phyloP scores from a whole-genome alignment of 345 rosid genomes.

The Eucalyptus erythrocorys region DNA sequence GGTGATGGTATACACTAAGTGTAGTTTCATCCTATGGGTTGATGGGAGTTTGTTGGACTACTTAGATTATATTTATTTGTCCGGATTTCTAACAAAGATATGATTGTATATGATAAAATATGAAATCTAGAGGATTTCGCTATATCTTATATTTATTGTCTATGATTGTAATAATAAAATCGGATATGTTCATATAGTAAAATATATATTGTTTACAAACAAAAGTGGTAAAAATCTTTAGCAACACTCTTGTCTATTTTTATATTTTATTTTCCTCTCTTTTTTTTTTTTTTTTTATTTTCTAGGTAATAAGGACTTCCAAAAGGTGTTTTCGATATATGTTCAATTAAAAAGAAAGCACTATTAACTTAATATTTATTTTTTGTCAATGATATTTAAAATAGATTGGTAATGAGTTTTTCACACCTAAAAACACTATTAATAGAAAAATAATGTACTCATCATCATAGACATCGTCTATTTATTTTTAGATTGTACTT shows the following conservation, averaged over 20 bases:
- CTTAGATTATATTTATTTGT: rapidly evolving
- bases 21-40: no score
- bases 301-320: neutral
- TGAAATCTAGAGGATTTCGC: rapidly evolving
- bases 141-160: rapidly evolving
- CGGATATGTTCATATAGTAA: rapidly evolving
- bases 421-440: neutral
- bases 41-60: no score
- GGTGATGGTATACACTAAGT: no score
- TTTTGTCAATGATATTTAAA: neutral
- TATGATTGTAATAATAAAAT: no score
- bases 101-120: no score
- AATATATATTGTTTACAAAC: no score
- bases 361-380: no score
- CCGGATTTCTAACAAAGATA: rapidly evolving
- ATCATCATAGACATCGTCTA: neutral
- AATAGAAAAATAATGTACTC: neutral
- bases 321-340: neutral
- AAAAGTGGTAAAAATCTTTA: no score
- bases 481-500: neutral
- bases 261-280: no score
- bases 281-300: no score
- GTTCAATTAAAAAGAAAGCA: neutral
- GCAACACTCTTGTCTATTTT: no score
- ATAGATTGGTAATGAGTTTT: neutral